phyloP scores from a whole-genome alignment of 805 yeast species.

The Yarrowia hollandica region DNA sequence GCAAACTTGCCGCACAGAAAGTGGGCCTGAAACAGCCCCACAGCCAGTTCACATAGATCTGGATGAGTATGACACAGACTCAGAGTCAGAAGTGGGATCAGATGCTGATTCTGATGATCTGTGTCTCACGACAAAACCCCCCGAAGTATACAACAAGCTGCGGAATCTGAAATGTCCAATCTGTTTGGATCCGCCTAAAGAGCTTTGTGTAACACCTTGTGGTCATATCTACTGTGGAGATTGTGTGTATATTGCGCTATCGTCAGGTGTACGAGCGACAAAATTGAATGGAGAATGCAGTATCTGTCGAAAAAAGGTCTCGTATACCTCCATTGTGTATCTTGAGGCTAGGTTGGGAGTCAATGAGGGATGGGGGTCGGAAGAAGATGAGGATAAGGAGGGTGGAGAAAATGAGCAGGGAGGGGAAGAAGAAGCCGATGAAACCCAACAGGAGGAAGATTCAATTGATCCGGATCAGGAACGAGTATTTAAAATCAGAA shows the following conservation, averaged over 20 bases:
- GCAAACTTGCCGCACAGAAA: too few relatives aligned
- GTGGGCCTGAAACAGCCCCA: too few relatives aligned
- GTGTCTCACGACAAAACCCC: background rate
- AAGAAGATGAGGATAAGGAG: background rate
- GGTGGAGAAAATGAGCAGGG: background rate
- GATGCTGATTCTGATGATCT: background rate
- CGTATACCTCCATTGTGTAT: background rate
- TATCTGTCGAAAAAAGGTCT: background rate
- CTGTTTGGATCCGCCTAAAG: background rate
- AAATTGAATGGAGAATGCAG: background rate
- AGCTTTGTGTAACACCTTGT: constrained; percentile 7
- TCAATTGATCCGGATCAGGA: too few relatives aligned
- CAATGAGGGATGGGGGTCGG: too few relatives aligned
- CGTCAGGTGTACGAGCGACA: background rate
- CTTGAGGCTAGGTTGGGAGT: background rate
- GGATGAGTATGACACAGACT: background rate
- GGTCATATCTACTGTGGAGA: constrained; percentile 6
- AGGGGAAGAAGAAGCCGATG: background rate
- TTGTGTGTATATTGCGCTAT: background rate
- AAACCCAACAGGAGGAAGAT: too few relatives aligned
- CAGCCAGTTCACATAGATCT: too few relatives aligned
- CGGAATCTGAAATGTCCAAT: background rate
- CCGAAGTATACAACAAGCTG: background rate
- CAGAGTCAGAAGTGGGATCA: background rate
- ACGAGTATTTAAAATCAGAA: too few relatives aligned